Evolutionary conservation across 1,139 yeast species (phyloP), one percentile per base, ranked within the genome.

Genomic region (Williopsis jadinii): DNA sequence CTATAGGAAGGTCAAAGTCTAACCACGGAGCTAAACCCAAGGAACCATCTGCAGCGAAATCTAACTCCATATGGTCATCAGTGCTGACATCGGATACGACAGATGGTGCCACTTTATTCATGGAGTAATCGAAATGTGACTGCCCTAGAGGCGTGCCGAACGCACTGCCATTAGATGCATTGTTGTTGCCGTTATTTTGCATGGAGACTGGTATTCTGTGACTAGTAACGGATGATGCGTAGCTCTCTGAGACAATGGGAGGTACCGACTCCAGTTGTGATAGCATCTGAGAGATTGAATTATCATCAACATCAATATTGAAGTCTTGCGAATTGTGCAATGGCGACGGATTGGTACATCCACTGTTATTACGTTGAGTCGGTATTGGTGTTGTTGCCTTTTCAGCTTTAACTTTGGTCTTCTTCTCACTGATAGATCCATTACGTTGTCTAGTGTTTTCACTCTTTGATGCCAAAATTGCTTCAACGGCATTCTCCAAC

Each of bases 41-140:
- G 0, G 85, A 79, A 1, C 84, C 84, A 61, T 79, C 86, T 11
- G 83, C 83, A 11, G 79, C 83, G 60, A 78, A 79, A 24, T 52
- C 55, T 9, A 53, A 29, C 36, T 52, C 54, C 11, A 43, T 41
- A 40, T 49, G 47, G 34, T 53, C 51, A 35, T 33, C 35, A 10
- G 28, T 33, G 29, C 36, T 8, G 40, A 40, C n/a, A 41, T 37
- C 29, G 8, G 46, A 42, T 3, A 39, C 37, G 6, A 41, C 30
- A 2, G 46, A 45, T 12, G 46, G 46, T 4, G 46, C 46, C 5
- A 40, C 42, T 27, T 44, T 44, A 14, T 9, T 19, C 14, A 33
- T 11, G 5, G 28, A 33, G 11, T 24, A 28, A n/a, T 33, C 11
- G 28, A 33, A 9, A 24, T 11, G 15, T 5, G 15, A 11, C 9